Conservation (phyloP, 352 stramenopile species). For the Blastocystis hominis region DNA sequence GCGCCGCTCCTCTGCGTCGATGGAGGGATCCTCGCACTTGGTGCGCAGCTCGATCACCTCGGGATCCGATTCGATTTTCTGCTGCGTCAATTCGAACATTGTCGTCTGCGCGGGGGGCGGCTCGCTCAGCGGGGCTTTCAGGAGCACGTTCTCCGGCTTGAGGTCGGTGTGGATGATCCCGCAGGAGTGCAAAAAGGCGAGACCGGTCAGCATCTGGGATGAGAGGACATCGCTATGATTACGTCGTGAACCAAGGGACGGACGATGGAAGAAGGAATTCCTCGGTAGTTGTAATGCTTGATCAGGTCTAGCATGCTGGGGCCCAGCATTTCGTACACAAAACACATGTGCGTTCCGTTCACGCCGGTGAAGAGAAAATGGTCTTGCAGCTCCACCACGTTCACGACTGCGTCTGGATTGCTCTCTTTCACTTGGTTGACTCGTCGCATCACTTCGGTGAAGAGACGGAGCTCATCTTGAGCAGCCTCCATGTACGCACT, state of each 20-base stretch:
- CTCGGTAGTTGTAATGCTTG: conserved; percentile 95
- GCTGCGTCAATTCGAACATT: conserved; percentile 54
- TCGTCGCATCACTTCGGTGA: conserved; percentile 38
- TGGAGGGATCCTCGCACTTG: conserved; percentile 44
- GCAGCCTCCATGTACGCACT: conserved; percentile 94
- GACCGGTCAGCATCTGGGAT: conserved; percentile 81
- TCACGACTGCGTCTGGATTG: conserved; percentile 56
- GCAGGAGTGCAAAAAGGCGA: conserved; percentile 93
- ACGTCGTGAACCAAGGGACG: conserved; percentile 54
- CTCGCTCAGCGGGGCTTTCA: conserved; percentile 62
- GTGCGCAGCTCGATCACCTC: not conserved
- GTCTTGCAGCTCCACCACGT: conserved; percentile 76
- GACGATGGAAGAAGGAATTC: conserved; percentile 85
- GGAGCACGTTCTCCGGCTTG: conserved; percentile 95
- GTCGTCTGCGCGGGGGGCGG: conserved; percentile 1
- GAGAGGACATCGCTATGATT: not conserved
- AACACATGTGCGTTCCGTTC: conserved; percentile 85
- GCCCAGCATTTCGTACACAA: conserved; percentile 97
- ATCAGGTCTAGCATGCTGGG: conserved; percentile 95
- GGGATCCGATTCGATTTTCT: conserved; percentile 7
- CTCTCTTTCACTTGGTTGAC: not conserved
- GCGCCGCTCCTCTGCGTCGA: conserved; percentile 80
- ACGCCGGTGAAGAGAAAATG: conserved; percentile 89
- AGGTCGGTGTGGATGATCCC: conserved; percentile 99
- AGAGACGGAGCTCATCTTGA: conserved; percentile 75